Base-by-base conservation (phyloP, 495 filamentous ascomycete species). In the Penicillium coffeae region DNA sequence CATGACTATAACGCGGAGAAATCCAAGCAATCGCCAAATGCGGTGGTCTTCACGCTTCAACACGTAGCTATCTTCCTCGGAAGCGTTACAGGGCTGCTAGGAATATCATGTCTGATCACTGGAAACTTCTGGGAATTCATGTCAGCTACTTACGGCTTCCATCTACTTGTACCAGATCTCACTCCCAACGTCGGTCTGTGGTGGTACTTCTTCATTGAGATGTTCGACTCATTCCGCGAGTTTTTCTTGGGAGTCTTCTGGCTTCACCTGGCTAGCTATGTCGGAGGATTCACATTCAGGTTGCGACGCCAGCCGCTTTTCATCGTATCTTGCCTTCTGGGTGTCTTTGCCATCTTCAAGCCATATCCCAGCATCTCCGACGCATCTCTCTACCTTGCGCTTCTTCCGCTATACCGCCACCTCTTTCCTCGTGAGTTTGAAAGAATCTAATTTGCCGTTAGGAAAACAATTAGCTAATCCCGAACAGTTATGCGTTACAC, bases 161-260 rank as follows among this genome's bases (percentile, higher is more conserved):
- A 92, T 56, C 76, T 98, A 12, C 81, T 93, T 3, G 82, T 98
- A 3, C 90, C 90, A 1, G 94, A 97, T 68, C 74, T 98, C 36
- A 92, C 92, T 0, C 93, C 93, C 18, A 98, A 97, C 54, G 84
- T 94, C 33, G 93, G 93, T 1, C 77, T 98, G 0, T 98, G 93
- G 93, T 98, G 93, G 93, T 98, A 98, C 71, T 98, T 97, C 69
- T 97, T 98, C 71, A 94, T 92, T 56, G 93, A 98, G 70, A 98
- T 98, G 82, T 98, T 98, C 64, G 93, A 98, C 67, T 92, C 90
- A 3, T 98, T 98, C 77, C 83, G 93, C 18, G 85, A 86, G 41
- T 97, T 98, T 74, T 98, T 98, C 76, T 77, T 98, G 2, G 94
- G 88, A 16, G 90, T 97, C 5, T 98, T 98, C 68, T 96, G 94